A percentile compares a stretch with the other conserved stretches of the same genome.
phyloP scores from a whole-genome alignment of 2,329 filamentous ascomycete genomes.

The Cladosporium cucumerinum region DNA sequence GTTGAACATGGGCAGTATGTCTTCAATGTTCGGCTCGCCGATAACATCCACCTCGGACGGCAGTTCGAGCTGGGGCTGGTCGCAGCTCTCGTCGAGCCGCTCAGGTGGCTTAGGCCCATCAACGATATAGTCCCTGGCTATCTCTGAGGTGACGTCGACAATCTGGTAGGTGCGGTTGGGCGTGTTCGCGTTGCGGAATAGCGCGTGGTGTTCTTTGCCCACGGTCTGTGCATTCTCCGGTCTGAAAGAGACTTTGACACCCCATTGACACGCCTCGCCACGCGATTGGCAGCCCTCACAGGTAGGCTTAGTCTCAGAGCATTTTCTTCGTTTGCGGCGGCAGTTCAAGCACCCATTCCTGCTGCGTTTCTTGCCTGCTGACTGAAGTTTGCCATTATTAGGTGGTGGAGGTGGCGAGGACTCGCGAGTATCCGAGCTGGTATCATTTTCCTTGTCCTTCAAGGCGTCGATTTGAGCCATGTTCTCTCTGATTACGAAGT shows the following conservation, averaged over 20 bases:
- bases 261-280: constrained; percentile 33
- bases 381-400: constrained; percentile 24
- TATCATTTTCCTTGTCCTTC: constrained; percentile 6
- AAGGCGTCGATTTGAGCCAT: background rate
- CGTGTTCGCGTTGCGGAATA: constrained; percentile 19
- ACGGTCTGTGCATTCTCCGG: constrained; percentile 32
- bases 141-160: constrained; percentile 32
- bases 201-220: constrained; percentile 30
- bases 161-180: constrained; percentile 27
- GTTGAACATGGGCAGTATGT: constrained; percentile 9
- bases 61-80: background rate
- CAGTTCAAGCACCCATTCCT: constrained; percentile 36
- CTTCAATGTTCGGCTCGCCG: constrained; percentile 9
- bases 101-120: constrained; percentile 12
- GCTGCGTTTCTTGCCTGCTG: constrained; percentile 31
- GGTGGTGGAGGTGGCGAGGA: constrained; percentile 7
- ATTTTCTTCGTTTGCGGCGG: constrained; percentile 34
- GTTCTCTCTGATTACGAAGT: no score
- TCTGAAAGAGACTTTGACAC: constrained; percentile 28
- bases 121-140: constrained; percentile 30
- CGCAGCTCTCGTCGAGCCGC: constrained; percentile 7
- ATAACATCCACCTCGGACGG: background rate
- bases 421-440: constrained; percentile 8
- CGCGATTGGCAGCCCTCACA: constrained; percentile 32
- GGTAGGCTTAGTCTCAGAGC: constrained; percentile 32